phyloP scores from a whole-genome alignment of 148 eudicot genomes.

The Limonium bicolor region DNA sequence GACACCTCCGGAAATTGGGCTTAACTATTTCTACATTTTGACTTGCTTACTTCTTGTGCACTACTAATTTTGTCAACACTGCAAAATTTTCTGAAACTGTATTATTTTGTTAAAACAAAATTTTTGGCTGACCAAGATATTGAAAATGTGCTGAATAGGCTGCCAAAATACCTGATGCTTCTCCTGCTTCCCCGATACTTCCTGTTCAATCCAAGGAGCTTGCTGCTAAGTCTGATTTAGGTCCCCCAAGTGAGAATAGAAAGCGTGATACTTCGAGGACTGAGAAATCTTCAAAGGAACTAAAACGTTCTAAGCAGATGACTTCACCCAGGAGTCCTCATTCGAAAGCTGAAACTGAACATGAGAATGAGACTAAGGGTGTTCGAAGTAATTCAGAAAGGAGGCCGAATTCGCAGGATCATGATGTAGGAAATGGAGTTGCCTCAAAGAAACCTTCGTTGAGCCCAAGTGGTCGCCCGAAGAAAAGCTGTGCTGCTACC shows the following conservation, averaged over 20 bases:
- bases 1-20: no score
- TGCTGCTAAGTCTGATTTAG: conserved; percentile 3
- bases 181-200: not conserved
- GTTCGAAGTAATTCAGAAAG: conserved; percentile 17
- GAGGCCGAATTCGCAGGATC: conserved; percentile 13
- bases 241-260: not conserved
- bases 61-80: no score
- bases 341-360: conserved; percentile 4
- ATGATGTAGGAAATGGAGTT: conserved; percentile 13
- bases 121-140: not conserved
- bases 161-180: conserved; percentile 5
- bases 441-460: conserved; percentile 4
- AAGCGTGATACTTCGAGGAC: not conserved
- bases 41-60: no score
- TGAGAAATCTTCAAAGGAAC: conserved; percentile 13
- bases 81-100: no score
- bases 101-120: not conserved
- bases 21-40: no score
- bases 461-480: conserved; percentile 2
- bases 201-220: conserved; percentile 2
- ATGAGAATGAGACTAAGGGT: conserved; percentile 8
- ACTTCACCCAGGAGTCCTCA: conserved; percentile 2
- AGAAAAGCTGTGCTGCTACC: conserved; percentile 1
- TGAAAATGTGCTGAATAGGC: conserved; percentile 6
- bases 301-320: conserved; percentile 8